These are phyloP conservation scores for Ensete ventricosum DNA, from an alignment of 176 grass and related monocot species.

Conservation along the genomic window DNA sequence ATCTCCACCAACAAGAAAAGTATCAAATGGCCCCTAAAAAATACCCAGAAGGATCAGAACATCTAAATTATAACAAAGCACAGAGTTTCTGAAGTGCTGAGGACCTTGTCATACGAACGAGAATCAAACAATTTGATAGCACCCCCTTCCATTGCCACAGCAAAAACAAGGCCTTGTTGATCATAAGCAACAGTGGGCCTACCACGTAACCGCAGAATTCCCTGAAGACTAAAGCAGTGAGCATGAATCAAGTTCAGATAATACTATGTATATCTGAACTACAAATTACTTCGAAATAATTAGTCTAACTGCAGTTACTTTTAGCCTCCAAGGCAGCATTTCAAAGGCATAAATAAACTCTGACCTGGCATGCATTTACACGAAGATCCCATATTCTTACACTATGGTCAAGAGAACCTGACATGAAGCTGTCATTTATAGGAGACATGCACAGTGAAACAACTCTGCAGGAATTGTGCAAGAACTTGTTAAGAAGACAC, in stretches of 20 bases:
- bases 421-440: conserved; percentile 96
- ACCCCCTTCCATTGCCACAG: conserved; percentile 90
- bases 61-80: conserved; percentile 5
- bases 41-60: neutral
- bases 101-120: conserved; percentile 91
- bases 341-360: conserved; percentile 17
- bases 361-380: conserved; percentile 98
- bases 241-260: conserved; percentile 25
- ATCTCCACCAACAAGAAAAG: conserved; percentile 94
- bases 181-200: conserved; percentile 98
- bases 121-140: conserved; percentile 99
- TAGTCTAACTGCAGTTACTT: conserved; percentile 1
- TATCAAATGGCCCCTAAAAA: conserved; percentile 92
- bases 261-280: conserved; percentile 16
- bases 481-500: conserved; percentile 16
- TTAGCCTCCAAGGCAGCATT: neutral
- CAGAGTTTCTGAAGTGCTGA: conserved; percentile 5
- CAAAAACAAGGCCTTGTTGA: conserved; percentile 99
- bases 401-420: conserved; percentile 88
- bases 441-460: conserved; percentile 94
- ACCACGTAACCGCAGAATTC: conserved; percentile 68
- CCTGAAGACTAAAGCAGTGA: conserved; percentile 45
- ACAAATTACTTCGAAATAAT: conserved; percentile 19
- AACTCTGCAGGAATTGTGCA: conserved; percentile 36
- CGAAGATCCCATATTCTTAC: conserved; percentile 97